Evolutionary conservation across 164 flowering plant species (phyloP), one percentile per base, ranked within the genome.

Genomic region (Cinnamomum chago): DNA sequence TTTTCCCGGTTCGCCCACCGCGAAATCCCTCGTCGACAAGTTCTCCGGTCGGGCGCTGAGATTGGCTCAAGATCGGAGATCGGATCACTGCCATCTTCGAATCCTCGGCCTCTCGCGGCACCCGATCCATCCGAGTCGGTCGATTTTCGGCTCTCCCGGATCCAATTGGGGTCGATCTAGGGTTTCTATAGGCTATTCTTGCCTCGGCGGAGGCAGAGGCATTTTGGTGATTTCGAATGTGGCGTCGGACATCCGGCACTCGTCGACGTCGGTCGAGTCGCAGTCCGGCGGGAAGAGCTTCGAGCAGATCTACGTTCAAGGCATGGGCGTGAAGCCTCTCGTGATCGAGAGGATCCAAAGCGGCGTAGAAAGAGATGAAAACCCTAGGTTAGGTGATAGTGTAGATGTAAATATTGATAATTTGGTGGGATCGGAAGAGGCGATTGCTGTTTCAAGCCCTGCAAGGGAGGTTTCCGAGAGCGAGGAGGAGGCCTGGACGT

Each of bases 401-500:
- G 75, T 72, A 69, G 83, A 76, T 51, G 47, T 78, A 25, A 78
- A 51, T 50, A 25, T 13, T 7, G 62, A 12, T 7, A 35, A 47
- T 18, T n/a, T 24, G 24, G 55, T 13, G 23, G 52, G 3, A 11
- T 28, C 18, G 47, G 76, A 51, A n/a, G 76, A 65, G n/a, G 60
- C 15, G 30, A 23, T 30, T 20, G 68, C 22, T 15, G 47, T 35
- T 35, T 35, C 47, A 10, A 35, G 47, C 47, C 15, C 47, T 27
- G 65, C 20, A 79, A 84, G 82, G 66, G 85, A 89, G 81, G 66
- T 78, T 30, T 84, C 96, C 0, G 85, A 82, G 77, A 79, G 87
- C 58, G 98, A 95, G 76, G 83, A 87, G 72, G 94, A 89, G 73
- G 99, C 98, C 7, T 95, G 99, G 99, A 73, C 76, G 60, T 80